Percentiles rank a stretch among this genome's conserved stretches.
These are phyloP conservation scores for Papiliotrema fonsecae DNA, from an alignment of 1,284 basidiomycete species.

Conservation along the genomic window DNA sequence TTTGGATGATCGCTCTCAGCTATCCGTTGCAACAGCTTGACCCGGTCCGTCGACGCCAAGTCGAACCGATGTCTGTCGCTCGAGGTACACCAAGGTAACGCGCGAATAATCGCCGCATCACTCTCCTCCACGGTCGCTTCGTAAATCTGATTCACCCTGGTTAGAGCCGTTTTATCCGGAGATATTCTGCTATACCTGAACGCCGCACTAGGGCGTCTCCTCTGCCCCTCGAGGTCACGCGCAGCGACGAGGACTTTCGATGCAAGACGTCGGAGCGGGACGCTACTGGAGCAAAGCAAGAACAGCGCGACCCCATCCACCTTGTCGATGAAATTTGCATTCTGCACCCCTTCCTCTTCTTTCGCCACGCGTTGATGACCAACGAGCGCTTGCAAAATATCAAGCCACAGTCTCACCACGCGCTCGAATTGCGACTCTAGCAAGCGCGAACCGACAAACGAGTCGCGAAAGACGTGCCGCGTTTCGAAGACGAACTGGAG, in stretches of 20 bases:
- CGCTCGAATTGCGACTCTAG: conserved; percentile 58
- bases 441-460: conserved; percentile 57
- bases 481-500: conserved; percentile 74
- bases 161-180: conserved; percentile 21
- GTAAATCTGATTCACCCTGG: conserved; percentile 31
- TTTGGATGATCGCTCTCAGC: conserved; percentile 48
- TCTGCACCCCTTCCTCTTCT: conserved; percentile 10
- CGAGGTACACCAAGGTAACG: conserved; percentile 33
- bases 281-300: conserved; percentile 63
- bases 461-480: conserved; percentile 62
- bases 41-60: conserved; percentile 16
- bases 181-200: conserved; percentile 38
- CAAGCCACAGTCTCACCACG: conserved; percentile 69
- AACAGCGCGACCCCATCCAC: conserved; percentile 74
- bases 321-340: conserved; percentile 46
- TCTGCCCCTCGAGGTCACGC: conserved; percentile 33
- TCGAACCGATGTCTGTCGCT: conserved; percentile 37
- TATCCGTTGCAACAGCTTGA: conserved; percentile 32
- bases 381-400: conserved; percentile 68
- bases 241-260: conserved; percentile 29
- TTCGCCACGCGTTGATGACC: conserved; percentile 47
- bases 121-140: conserved; percentile 28
- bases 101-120: conserved; percentile 31
- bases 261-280: conserved; percentile 28
- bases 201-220: conserved; percentile 34